phyloP scores from a whole-genome alignment of 2,329 filamentous ascomycete genomes.

The Atkinsonella hypoxylon region DNA sequence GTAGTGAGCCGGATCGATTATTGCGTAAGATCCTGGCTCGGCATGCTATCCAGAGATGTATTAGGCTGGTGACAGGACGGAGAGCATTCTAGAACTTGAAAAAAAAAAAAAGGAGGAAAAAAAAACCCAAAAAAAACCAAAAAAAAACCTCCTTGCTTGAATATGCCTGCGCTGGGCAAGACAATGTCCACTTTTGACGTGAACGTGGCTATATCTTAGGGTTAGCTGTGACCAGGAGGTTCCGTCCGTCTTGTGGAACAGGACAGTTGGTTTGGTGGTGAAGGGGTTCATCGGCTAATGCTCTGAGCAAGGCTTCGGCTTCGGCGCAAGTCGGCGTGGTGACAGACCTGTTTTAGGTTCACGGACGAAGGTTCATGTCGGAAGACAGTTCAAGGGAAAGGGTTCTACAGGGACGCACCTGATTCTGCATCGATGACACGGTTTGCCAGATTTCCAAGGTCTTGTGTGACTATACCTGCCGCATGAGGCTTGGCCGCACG shows the following conservation, averaged over 20 bases:
- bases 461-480: slow-evolving; percentile 44
- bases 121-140: too few species aligned
- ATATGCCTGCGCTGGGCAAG: slow-evolving; percentile 25
- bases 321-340: too few species aligned
- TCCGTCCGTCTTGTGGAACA: slow-evolving; percentile 26
- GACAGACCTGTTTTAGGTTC: too few species aligned
- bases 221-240: slow-evolving; percentile 24
- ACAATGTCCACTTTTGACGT: slow-evolving; percentile 23
- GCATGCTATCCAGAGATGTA: slow-evolving; percentile 14
- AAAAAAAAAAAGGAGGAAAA: too few species aligned
- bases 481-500: slow-evolving; percentile 48
- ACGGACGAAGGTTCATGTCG: too few species aligned
- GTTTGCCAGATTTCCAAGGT: slow-evolving; percentile 42
- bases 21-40: slow-evolving; percentile 21
- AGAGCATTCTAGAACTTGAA: slow-evolving; percentile 26
- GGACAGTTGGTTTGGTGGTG: slow-evolving; percentile 12
- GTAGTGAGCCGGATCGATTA: slow-evolving; percentile 24
- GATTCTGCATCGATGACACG: slow-evolving; percentile 23
- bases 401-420: slow-evolving; percentile 6
- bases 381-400: too few species aligned
- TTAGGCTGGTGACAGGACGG: slow-evolving; percentile 17
- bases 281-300: slow-evolving; percentile 11
- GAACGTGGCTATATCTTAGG: slow-evolving; percentile 20
- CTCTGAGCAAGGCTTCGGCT: slow-evolving; percentile 19
- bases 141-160: slow-evolving; percentile 24